These are phyloP conservation scores for Gryganskiella cystojenkinii DNA, from an alignment of 192 early-diverging fungal genomes.

Conservation along the genomic window DNA sequence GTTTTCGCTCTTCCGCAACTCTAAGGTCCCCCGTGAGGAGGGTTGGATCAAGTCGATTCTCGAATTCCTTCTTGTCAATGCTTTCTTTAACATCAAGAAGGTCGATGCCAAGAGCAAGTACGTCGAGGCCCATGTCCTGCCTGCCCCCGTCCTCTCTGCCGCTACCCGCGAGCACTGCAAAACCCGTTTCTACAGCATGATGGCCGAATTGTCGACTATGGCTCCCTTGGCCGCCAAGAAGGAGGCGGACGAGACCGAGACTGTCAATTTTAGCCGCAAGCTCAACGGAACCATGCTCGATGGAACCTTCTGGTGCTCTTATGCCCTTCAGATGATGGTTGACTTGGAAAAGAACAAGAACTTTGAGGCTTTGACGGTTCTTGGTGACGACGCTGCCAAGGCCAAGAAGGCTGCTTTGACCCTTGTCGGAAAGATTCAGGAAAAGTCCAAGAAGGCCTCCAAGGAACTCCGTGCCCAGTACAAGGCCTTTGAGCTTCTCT, in stretches of 20 bases:
- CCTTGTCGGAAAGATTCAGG: constrained; percentile 52
- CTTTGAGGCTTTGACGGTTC: constrained; percentile 38
- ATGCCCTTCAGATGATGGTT: constrained; percentile 61
- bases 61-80: constrained; percentile 76
- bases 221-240: constrained; percentile 54
- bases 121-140: constrained; percentile 49
- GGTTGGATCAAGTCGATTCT: constrained; percentile 75
- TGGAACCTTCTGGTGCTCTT: constrained; percentile 70
- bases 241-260: constrained; percentile 36
- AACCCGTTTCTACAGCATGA: constrained; percentile 67
- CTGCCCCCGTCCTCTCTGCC: constrained; percentile 67
- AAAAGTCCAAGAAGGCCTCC: constrained; percentile 48
- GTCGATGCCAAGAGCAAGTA: constrained; percentile 55
- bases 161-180: constrained; percentile 70
- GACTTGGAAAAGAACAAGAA: constrained; percentile 55
- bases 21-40: constrained; percentile 81
- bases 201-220: constrained; percentile 77
- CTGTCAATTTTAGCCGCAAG: constrained; percentile 52
- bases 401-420: constrained; percentile 55
- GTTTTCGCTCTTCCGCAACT: constrained; percentile 75
- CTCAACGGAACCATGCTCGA: constrained; percentile 66
- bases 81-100: constrained; percentile 74
- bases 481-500: constrained; percentile 79
- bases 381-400: constrained; percentile 52
- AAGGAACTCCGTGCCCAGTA: constrained; percentile 62